Base-by-base conservation (phyloP, 306 rosid genomes). In the Glycine latifolia region DNA sequence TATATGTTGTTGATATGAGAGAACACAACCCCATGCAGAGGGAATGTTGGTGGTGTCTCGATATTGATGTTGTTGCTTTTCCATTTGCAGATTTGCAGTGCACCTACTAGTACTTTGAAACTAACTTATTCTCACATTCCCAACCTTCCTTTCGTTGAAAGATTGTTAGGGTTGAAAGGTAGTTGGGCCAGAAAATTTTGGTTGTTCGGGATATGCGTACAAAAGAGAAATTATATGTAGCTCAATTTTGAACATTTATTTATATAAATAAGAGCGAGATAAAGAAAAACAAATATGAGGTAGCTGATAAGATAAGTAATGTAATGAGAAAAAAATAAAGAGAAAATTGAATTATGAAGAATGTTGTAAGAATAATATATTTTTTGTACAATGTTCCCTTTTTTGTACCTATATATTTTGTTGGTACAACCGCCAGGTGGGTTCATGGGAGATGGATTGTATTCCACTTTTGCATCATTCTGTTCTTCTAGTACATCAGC, bases 401-500 rank as follows among this genome's bases (percentile, higher is more conserved):
- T 52, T 16, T 33, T 72, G 8, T 52, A 55, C 67, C 15, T 73
- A 6, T 43, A 16, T 56, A 58, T 56, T 58, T 10, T 74, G 26
- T 58, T 43, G 11, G 11, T 15, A 11, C 54, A 43, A 73, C 39
- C n/a, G n/a, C 50, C 2, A 6, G 5, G 49, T 54, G n/a, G 46
- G 39, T 39, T 73, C 11, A 11, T 46, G 48, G 44, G 41, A 39
- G 4, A 74, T 39, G 52, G 67, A 73, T 11, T 54, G 50, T 10
- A 7, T 74, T 74, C 41, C 41, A 41, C 43, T 39, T 43, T 74
- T 74, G 52, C 43, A 56, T 74, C 67, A 74, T 54, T 73, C 15
- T 37, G 14, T 55, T 56, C 14, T 12, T 44, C 2, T 20, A 20
- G 20, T 20, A 20, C 20, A 20, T 20, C 20, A 20, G 20, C 20